A percentile compares a stretch with the other conserved stretches of the same genome.
Conservation (phyloP, 1,139 yeast genomes). For the Pichia sp. region DNA sequence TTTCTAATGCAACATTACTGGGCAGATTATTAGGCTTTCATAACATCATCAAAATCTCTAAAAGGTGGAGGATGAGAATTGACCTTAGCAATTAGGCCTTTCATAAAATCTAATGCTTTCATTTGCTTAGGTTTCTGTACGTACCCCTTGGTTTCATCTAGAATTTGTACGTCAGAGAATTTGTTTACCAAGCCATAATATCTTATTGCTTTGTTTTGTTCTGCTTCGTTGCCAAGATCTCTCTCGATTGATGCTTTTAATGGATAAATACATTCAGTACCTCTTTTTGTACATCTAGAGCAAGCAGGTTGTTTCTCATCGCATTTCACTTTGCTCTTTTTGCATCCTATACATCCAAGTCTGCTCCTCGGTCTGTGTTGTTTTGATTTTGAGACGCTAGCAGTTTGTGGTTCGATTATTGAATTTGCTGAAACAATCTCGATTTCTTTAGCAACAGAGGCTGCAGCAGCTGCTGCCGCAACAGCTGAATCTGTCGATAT, state of each 20-base stretch:
- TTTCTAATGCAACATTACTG: too few relatives aligned
- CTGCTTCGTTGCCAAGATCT: background rate
- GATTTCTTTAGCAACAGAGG: background rate
- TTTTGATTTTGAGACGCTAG: background rate
- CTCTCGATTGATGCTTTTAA: conserved; percentile 3
- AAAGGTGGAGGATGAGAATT: background rate
- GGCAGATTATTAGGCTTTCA: too few relatives aligned
- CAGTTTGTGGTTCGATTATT: background rate
- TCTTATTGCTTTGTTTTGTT: background rate
- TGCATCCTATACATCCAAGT: conserved; percentile 78
- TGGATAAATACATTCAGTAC: conserved; percentile 12
- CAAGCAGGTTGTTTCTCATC: conserved; percentile 69
- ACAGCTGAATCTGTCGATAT: background rate
- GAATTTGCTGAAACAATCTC: too few relatives aligned
- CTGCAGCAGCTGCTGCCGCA: background rate
- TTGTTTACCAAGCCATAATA: background rate
- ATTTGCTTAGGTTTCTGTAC: background rate
- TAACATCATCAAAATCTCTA: background rate
- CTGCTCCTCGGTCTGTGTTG: conserved; percentile 8
- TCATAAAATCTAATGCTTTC: background rate
- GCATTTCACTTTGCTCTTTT: conserved; percentile 81
- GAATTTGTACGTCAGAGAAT: background rate
- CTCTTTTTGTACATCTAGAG: conserved; percentile 14
- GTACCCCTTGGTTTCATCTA: background rate
- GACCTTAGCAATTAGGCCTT: background rate